Evolutionary conservation across 106 monocot genomes (phyloP), one percentile per base, ranked within the genome.

Genomic region (Gastrodia elata): DNA sequence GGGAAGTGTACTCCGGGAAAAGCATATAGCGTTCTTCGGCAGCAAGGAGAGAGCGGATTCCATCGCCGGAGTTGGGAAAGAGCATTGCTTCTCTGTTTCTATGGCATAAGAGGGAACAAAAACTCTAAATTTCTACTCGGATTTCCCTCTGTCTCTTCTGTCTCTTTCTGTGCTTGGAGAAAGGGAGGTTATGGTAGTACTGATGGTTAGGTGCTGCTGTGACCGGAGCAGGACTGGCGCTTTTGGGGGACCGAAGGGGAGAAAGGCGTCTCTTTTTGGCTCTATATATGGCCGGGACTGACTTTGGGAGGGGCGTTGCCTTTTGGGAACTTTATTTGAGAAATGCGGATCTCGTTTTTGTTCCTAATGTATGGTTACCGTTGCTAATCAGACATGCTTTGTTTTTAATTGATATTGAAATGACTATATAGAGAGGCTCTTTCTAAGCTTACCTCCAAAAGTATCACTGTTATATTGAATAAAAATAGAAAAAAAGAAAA

Each of bases 1-100:
- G 81, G 35, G 71, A 16, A 40, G 83, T 68, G 76, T 83, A 87
- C 61, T 79, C 85, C 22, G 72, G 25, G 18, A 58, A 52, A 16
- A 85, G 83, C 61, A 77, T 32, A 79, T 78, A 70, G 10, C 80
- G 65, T 36, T 55, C 18, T 81, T 90, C 92, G 4, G 74, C 69
- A n/a, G 82, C 72, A 55, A 88, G 74, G 25, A 88, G 80, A 7
- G 39, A 46, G 14, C 75, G 49, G 38, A 85, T 28, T 5, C 32
- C 30, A 2, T 61, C 30, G 28, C 61, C 61, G 13, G 11, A 13
- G 3, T 13, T 11, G 0, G 61, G 32, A 25, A 38, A 14, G 72
- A 40, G 64, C 28, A 5, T 4, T 40, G 8, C 33, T 15, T 69
- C 8, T 40, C 9, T 39, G 33, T 2, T 35, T 10, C n/a, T n/a